Conservation (phyloP, 306 rosid species). For the Cicer pinnatifidum region DNA sequence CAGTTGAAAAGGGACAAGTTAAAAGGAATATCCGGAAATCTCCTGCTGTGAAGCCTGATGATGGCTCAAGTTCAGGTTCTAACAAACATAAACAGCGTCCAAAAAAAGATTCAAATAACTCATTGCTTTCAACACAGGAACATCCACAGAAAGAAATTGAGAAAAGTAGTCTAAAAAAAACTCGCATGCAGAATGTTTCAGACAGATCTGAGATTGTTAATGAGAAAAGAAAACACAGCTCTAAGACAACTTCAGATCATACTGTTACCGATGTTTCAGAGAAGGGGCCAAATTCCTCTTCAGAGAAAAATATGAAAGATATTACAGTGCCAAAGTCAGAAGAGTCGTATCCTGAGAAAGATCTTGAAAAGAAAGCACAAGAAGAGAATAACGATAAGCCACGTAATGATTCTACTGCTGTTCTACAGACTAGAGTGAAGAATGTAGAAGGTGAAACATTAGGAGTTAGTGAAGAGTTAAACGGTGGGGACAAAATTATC, state of each 20-base stretch:
- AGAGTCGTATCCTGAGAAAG: slow-evolving; percentile 41
- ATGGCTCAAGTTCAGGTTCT: slow-evolving; percentile 41
- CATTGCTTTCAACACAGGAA: slow-evolving; percentile 49
- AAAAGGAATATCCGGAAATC: slow-evolving; percentile 52
- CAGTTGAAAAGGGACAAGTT: slow-evolving; percentile 44
- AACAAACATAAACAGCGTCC: slow-evolving; percentile 47
- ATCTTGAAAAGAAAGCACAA: slow-evolving; percentile 38
- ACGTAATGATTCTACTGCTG: slow-evolving; percentile 24
- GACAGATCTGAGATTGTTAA: slow-evolving; percentile 46
- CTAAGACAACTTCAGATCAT: slow-evolving; percentile 43
- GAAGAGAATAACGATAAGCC: slow-evolving; percentile 37
- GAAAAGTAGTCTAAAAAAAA: slow-evolving; percentile 48
- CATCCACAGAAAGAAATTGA: slow-evolving; percentile 49
- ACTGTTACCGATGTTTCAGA: slow-evolving; percentile 44
- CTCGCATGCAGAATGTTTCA: slow-evolving; percentile 43
- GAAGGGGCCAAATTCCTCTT: slow-evolving; percentile 38
- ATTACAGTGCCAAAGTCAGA: slow-evolving; percentile 22
- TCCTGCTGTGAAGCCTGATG: slow-evolving; percentile 45
- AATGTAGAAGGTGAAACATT: slow-evolving; percentile 43
- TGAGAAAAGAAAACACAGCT: slow-evolving; percentile 49
- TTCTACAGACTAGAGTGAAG: slow-evolving; percentile 32
- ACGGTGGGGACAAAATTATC: slow-evolving; percentile 42
- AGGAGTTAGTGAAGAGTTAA: slow-evolving; percentile 45
- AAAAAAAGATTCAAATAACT: slow-evolving; percentile 46
- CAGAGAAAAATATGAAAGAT: slow-evolving; percentile 51